A percentile compares a stretch with the other conserved stretches of the same genome.
phyloP scores from a whole-genome alignment of 768 basidiomycete genomes.

The Lyophyllum decastes region DNA sequence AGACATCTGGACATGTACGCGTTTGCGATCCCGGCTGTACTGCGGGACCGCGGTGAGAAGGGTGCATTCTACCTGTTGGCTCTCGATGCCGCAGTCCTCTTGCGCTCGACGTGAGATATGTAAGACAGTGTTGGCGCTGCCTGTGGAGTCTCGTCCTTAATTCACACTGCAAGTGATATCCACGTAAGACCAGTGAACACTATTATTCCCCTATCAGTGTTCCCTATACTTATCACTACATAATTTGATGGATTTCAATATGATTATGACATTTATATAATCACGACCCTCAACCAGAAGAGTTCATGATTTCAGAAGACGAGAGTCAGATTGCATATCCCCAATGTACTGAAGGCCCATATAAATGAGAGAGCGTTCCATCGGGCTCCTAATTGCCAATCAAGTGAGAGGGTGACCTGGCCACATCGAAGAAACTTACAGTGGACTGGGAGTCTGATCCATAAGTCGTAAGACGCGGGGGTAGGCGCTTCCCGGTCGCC shows the following conservation, averaged over 20 bases:
- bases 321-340: slow-evolving; percentile 43
- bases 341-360: slow-evolving; percentile 34
- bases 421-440: slow-evolving; percentile 4
- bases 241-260: background rate
- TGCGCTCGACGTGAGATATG: background rate
- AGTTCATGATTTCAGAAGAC: background rate
- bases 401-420: background rate
- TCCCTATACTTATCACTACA: background rate
- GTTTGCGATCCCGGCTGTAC: background rate
- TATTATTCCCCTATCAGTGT: background rate
- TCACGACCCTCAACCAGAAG: background rate
- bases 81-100: background rate
- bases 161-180: background rate
- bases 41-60: background rate
- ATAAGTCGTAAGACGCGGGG: background rate
- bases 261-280: background rate
- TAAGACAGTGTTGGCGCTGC: background rate
- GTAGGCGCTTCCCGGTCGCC: background rate
- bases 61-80: background rate
- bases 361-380: background rate
- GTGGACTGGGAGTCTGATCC: background rate
- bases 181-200: background rate
- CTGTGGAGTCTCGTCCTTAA: background rate
- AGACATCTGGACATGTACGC: background rate
- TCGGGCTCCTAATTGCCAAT: slow-evolving; percentile 9